Evolutionary conservation across 768 basidiomycete species (phyloP).

Genomic region (Termitomyces sp.): DNA sequence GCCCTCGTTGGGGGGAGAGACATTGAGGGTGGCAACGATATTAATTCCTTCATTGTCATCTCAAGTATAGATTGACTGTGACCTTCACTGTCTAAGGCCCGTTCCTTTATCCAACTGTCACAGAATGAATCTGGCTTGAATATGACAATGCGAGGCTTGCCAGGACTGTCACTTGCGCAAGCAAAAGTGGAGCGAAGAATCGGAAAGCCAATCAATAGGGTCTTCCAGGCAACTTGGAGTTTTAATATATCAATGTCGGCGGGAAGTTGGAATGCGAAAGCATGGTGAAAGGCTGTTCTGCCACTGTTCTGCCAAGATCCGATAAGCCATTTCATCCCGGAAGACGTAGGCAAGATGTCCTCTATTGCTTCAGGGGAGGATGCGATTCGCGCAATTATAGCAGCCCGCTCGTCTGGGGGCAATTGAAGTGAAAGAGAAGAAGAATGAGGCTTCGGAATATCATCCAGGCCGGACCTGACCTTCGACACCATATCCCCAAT

Average conservation of each 20-base stretch:
- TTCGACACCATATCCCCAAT: constrained; percentile 27
- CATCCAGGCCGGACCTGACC: neutral
- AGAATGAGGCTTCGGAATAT: neutral
- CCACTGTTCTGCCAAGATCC: constrained; percentile 41
- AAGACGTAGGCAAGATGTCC: constrained; percentile 19
- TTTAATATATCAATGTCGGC: constrained; percentile 22
- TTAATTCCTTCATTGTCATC: constrained; percentile 20
- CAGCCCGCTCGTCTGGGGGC: constrained; percentile 15
- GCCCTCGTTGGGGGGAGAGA: constrained; percentile 21
- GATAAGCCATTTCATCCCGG: constrained; percentile 35
- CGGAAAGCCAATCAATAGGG: constrained; percentile 29
- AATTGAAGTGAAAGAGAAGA: constrained; percentile 2
- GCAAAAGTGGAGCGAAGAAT: constrained; percentile 43
- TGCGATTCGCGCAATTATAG: constrained; percentile 18
- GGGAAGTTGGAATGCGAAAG: constrained; percentile 36
- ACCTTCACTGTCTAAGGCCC: constrained; percentile 11
- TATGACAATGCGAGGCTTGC: constrained; percentile 24
- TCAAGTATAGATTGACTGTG: constrained; percentile 8
- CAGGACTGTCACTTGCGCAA: constrained; percentile 16
- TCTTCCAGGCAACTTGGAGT: constrained; percentile 33
- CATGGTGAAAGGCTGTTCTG: constrained; percentile 39
- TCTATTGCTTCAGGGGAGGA: constrained; percentile 16
- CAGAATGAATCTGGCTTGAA: constrained; percentile 15
- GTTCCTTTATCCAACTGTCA: constrained; percentile 21
- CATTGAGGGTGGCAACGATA: constrained; percentile 20